phyloP scores from a whole-genome alignment of 179 eudicot species.

The Carnegiea gigantea region DNA sequence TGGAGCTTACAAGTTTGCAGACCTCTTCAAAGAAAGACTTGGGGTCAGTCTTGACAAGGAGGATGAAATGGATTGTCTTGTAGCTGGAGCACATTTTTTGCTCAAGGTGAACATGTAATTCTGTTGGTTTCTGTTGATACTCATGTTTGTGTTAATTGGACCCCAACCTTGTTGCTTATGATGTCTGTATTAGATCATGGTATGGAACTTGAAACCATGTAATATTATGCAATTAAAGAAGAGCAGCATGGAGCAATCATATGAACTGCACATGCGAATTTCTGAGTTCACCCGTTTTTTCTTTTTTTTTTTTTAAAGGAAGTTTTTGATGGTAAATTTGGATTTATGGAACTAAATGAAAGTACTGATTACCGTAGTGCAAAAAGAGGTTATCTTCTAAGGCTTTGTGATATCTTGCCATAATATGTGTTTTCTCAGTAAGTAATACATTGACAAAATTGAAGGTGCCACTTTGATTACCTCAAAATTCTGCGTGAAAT shows the following conservation, averaged over 20 bases:
- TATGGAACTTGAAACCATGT: not conserved
- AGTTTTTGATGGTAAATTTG: not conserved
- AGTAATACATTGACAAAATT: not conserved
- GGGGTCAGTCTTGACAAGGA: slow-evolving; percentile 96
- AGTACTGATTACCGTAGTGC: not conserved
- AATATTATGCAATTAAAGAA: not conserved
- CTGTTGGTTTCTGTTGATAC: not conserved
- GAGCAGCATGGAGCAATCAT: not conserved
- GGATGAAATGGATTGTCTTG: slow-evolving; percentile 95
- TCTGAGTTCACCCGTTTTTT: not conserved
- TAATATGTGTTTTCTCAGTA: not conserved
- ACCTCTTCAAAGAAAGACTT: slow-evolving; percentile 90
- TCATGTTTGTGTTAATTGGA: not conserved
- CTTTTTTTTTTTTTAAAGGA: too few relatives aligned
- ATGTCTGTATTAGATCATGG: not conserved
- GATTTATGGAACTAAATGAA: not conserved
- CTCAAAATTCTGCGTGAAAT: not conserved
- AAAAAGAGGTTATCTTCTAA: not conserved
- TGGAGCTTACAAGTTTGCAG: slow-evolving; percentile 91
- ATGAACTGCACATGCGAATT: not conserved
- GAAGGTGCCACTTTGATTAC: not conserved
- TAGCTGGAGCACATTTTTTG: slow-evolving; percentile 91
- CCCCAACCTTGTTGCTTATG: not conserved
- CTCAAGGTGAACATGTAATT: slow-evolving; percentile 63
- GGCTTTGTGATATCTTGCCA: not conserved